A percentile compares a stretch with the other conserved stretches of the same genome.
phyloP scores from a whole-genome alignment of 192 early-diverging fungal genomes.

The Umbelopsis vinacea region DNA sequence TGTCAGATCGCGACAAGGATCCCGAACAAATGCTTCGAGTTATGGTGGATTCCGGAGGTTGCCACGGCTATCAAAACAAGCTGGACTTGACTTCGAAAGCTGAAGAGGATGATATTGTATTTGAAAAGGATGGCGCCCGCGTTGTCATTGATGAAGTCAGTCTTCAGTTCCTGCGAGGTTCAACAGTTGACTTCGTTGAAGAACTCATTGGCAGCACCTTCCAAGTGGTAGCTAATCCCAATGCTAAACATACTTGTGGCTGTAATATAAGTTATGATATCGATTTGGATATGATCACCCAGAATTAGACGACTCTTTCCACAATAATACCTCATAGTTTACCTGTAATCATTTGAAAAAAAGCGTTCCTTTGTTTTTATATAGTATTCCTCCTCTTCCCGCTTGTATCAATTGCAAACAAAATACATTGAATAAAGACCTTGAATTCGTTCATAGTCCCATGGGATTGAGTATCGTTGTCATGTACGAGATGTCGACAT shows the following conservation, averaged over 20 bases:
- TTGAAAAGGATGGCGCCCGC: constrained; percentile 73
- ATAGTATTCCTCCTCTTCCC: neutral
- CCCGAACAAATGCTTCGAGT: constrained; percentile 63
- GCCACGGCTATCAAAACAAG: constrained; percentile 86
- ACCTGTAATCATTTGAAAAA: constrained; percentile 10
- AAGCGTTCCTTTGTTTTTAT: neutral
- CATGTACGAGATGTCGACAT: too few relatives aligned
- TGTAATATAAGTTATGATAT: constrained; percentile 50
- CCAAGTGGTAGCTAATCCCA: constrained; percentile 75
- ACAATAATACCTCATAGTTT: neutral
- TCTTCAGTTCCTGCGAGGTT: constrained; percentile 74
- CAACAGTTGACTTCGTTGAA: constrained; percentile 77
- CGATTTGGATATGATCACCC: constrained; percentile 41
- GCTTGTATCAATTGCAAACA: neutral
- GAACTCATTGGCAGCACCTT: constrained; percentile 83
- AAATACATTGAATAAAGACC: neutral
- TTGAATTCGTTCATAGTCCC: neutral
- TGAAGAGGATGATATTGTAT: constrained; percentile 71
- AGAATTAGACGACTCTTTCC: constrained; percentile 3
- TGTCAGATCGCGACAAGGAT: constrained; percentile 52
- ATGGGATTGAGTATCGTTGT: too few relatives aligned
- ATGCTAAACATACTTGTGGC: constrained; percentile 57
- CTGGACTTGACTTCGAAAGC: constrained; percentile 72
- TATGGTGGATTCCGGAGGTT: constrained; percentile 83
- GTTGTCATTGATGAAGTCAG: constrained; percentile 75